phyloP scores from a whole-genome alignment of 148 eudicot genomes.

The Dianthus caryophyllus region DNA sequence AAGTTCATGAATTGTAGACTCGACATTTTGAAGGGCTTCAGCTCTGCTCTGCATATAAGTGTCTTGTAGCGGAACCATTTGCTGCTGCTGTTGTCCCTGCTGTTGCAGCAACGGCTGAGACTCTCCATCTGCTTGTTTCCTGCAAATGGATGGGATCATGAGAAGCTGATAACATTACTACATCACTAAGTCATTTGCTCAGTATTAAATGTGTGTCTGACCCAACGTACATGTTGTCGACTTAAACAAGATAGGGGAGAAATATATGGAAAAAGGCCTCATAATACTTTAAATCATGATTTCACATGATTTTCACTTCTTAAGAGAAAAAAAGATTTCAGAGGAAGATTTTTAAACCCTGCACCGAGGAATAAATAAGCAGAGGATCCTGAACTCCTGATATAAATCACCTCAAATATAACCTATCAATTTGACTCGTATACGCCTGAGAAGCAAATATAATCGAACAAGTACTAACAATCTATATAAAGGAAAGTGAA shows the following conservation, averaged over 20 bases:
- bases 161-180: background rate
- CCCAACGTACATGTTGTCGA: background rate
- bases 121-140: constrained; percentile 61
- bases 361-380: background rate
- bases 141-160: constrained; percentile 20
- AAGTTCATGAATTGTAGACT: constrained; percentile 81
- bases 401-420: background rate
- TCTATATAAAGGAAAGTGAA: background rate
- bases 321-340: background rate
- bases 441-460: background rate
- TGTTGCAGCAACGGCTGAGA: constrained; percentile 68
- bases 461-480: background rate
- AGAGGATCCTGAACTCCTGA: background rate
- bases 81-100: constrained; percentile 49
- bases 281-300: background rate
- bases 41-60: constrained; percentile 87
- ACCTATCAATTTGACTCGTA: background rate
- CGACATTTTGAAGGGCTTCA: constrained; percentile 78
- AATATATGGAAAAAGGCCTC: background rate
- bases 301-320: background rate
- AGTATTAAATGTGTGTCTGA: background rate
- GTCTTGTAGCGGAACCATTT: constrained; percentile 72
- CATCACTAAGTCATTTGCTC: background rate
- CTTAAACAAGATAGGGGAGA: background rate
- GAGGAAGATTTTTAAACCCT: background rate